phyloP scores from a whole-genome alignment of 805 yeast species.

The Tetrapisispora pingtungensis region DNA sequence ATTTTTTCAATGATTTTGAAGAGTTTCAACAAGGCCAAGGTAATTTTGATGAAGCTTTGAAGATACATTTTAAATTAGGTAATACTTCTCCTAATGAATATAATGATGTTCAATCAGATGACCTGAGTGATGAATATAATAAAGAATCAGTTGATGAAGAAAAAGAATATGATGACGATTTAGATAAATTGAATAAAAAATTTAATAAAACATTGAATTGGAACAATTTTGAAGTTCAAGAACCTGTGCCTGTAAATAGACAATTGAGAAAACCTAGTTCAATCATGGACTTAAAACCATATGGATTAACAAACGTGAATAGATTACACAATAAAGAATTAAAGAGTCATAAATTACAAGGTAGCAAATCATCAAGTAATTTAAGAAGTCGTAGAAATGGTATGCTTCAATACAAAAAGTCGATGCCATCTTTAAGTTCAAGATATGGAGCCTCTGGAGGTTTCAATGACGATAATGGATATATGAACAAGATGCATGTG shows the following conservation, averaged over 20 bases:
- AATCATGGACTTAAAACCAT: conserved; percentile 23
- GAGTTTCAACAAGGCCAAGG: conserved; percentile 22
- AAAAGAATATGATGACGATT: background rate
- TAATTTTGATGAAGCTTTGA: conserved; percentile 21
- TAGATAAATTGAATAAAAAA: background rate
- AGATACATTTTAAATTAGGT: conserved; percentile 10
- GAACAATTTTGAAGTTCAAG: background rate
- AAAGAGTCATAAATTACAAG: conserved; percentile 10
- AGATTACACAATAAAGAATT: background rate
- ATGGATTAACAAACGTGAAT: background rate
- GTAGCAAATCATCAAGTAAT: conserved; percentile 22
- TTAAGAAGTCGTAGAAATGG: conserved; percentile 12
- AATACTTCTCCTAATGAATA: background rate
- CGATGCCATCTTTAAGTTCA: conserved; percentile 18
- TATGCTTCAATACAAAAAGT: conserved; percentile 20
- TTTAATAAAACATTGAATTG: background rate
- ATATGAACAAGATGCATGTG: background rate
- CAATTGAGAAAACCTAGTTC: conserved; percentile 25
- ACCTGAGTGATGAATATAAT: background rate
- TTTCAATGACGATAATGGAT: background rate
- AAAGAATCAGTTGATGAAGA: background rate
- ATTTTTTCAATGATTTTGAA: conserved; percentile 22
- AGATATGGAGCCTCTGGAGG: background rate
- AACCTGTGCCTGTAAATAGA: background rate
- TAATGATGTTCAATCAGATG: background rate